Conservation (phyloP, 495 filamentous ascomycete genomes). For the Rostrohypoxylon terebratum region DNA sequence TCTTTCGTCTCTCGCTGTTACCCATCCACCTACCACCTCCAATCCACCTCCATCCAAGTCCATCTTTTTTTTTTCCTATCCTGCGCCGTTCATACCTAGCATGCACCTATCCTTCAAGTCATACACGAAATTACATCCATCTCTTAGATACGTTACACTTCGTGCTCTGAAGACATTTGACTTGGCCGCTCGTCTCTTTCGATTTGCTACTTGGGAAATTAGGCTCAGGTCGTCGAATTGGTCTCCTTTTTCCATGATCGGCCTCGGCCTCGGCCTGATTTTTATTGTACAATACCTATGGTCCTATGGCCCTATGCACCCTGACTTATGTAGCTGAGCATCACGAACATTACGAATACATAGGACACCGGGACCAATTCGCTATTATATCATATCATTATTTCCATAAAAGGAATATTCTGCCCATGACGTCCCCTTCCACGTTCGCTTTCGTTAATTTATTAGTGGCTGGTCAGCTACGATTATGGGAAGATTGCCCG, state of each 20-base stretch:
- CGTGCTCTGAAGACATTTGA: background rate
- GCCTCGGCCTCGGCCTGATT: background rate
- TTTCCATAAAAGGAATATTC: conserved; percentile 2
- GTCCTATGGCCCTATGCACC: no score
- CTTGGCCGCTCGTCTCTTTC: background rate
- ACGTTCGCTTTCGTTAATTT: conserved; percentile 12
- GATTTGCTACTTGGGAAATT: background rate
- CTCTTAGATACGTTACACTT: conserved; percentile 42
- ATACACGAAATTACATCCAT: conserved; percentile 29
- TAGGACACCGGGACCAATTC: background rate
- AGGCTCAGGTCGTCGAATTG: background rate
- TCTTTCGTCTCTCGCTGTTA: background rate
- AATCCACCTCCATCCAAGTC: background rate
- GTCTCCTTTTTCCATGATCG: conserved; percentile 1
- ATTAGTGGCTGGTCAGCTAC: conserved; percentile 30
- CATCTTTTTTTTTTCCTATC: background rate
- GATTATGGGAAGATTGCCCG: conserved; percentile 37
- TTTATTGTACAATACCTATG: no score
- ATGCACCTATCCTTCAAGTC: conserved; percentile 33
- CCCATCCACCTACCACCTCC: background rate
- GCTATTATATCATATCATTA: background rate
- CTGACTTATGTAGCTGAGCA: conserved; percentile 19
- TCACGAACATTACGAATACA: conserved; percentile 3
- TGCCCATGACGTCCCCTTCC: background rate
- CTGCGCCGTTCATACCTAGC: conserved; percentile 30